Evolutionary conservation across 139 green algal species (phyloP), one percentile per base, ranked within the genome.

Genomic region (Chlorella ohadii): DNA sequence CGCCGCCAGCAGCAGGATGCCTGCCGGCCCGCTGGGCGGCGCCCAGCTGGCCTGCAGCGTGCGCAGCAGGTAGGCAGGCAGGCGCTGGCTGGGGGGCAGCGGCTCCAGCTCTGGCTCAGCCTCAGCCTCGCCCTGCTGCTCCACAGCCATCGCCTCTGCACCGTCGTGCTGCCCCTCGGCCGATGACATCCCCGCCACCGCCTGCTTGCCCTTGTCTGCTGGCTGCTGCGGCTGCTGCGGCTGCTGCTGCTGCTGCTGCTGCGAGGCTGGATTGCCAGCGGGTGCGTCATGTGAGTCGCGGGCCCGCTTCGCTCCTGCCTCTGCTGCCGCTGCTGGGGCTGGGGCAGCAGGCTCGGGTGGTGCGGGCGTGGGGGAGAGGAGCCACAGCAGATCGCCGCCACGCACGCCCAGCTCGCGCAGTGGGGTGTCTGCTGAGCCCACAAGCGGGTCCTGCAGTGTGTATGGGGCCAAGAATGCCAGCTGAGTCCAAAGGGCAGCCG

Each of bases 321-420:
- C 27, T 23, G 12, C 34, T 73, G 67, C 65, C 44, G 33, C 67
- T 51, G 34, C 5, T 19, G 20, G 4, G 70, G 70, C 36, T 12
- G 27, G 13, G 9, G 27, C 11, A 4, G 70, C 39, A 25, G 13
- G 39, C 41, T 34, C 23, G 28, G 25, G 31, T 63, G 22, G 22
- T n/a, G n/a, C 5, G 23, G 33, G 34, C 57, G 57, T 34, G 12
- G 71, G 75, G 6, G 33, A n/a, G 11, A 90, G 66, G 17, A 89
- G 41, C 88, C 88, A 91, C n/a, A 91, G 34, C 36, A 89, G 56
- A 39, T 91, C 88, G 36, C 88, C 88, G 61, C n/a, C 33, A 57
- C 82, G 81, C 25, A 91, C 67, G 17, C 87, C 81, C 31, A 89
- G 56, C 44, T 57, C 33, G 4, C 36, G 84, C 34, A 90, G 33